Evolutionary conservation across 2,329 filamentous ascomycete species (phyloP).

Genomic region (Chalaropsis ovoidea): DNA sequence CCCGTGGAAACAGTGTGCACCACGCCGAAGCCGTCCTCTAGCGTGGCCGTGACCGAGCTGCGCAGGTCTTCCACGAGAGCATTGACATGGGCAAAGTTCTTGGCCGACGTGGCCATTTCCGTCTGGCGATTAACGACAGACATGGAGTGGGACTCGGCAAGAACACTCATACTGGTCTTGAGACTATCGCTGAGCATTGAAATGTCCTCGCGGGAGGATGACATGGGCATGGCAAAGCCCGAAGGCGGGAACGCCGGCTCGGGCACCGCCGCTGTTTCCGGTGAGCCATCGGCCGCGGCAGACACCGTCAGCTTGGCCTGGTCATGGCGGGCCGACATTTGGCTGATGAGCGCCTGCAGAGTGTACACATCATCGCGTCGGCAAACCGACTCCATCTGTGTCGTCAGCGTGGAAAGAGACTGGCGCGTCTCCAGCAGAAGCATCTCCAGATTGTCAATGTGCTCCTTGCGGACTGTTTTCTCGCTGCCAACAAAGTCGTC

Average conservation of each 20-base stretch:
- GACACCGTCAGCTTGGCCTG: conserved; percentile 52
- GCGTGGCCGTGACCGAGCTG: conserved; percentile 61
- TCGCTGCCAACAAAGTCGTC: conserved; percentile 70
- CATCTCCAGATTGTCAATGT: conserved; percentile 55
- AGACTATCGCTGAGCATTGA: conserved; percentile 24
- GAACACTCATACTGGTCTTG: conserved; percentile 30
- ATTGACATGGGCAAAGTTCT: conserved; percentile 71
- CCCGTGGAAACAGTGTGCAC: conserved; percentile 53
- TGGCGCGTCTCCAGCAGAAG: conserved; percentile 65
- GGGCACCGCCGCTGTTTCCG: not conserved
- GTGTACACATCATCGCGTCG: conserved; percentile 69
- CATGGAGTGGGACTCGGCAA: conserved; percentile 64
- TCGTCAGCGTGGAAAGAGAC: conserved; percentile 53
- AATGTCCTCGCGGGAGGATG: conserved; percentile 23
- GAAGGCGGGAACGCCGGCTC: conserved; percentile 14
- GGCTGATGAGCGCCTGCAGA: conserved; percentile 67
- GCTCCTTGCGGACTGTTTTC: conserved; percentile 56
- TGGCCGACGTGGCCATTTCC: conserved; percentile 68
- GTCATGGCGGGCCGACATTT: conserved; percentile 65
- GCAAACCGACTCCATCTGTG: conserved; percentile 58
- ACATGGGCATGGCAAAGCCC: conserved; percentile 20
- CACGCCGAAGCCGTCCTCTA: conserved; percentile 63
- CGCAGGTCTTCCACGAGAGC: conserved; percentile 67
- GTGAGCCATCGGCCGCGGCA: not conserved
- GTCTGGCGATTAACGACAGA: conserved; percentile 74